Evolutionary conservation across 176 grass and related monocot species (phyloP), one percentile per base, ranked within the genome.

Genomic region (Aechmea fasciata): DNA sequence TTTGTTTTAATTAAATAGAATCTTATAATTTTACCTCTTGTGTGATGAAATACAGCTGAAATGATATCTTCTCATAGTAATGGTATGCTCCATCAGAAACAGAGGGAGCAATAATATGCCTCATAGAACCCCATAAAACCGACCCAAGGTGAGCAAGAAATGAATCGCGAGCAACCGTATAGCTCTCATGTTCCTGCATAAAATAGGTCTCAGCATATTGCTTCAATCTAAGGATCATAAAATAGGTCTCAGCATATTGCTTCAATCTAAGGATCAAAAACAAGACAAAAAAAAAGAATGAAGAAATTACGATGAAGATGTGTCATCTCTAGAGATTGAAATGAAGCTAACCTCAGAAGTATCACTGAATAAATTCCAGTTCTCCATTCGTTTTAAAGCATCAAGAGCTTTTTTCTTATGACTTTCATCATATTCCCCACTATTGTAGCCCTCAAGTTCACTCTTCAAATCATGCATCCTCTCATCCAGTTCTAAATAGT

Each of bases 121-220:
- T 81, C 89, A 97, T 81, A 66, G 93, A 84, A 68, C 86, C 89
- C 89, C 81, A 97, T 73, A 97, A 87, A 66, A 80, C 74, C 57
- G 93, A 87, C 48, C 93, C 93, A 82, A 97, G 79, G 49, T 92
- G 93, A 65, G 93, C 89, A 53, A 97, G 89, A 80, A 97, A 92
- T 59, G 88, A 90, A 83, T 97, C 93, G 50, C 75, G 89, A 66
- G 86, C 93, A 67, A 92, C 88, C 61, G 75, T 90, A 68, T 97
- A 97, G 77, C 75, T 90, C 49, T 77, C 71, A 82, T 89, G 76
- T 83, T 87, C 84, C 89, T 91, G 84, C 15, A 29, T 70, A 54
- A 61, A 62, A 33, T 65, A 54, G 48, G 65, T 74, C 57, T 12
- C 13, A 48, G 5, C 52, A 57, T 28, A 57, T 13, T 13, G 5